Percentiles rank a stretch among this genome's conserved stretches.
Conservation (phyloP, 331 rosid genomes). For the Arachis monticola region DNA sequence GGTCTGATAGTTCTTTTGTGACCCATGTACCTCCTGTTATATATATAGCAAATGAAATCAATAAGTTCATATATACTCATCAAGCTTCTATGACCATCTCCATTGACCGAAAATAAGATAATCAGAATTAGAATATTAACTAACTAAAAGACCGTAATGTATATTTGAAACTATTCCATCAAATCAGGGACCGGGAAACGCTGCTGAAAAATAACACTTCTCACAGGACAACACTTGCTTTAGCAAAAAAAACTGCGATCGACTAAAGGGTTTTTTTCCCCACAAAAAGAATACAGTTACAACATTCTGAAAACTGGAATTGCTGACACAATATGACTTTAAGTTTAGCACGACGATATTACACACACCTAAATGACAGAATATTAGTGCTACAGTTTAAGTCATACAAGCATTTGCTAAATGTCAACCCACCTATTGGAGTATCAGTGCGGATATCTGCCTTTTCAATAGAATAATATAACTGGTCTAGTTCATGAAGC, state of each 20-base stretch:
- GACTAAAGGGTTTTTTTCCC: background rate
- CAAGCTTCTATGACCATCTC: background rate
- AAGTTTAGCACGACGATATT: background rate
- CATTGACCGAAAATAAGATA: background rate
- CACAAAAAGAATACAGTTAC: background rate
- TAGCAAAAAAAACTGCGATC: background rate
- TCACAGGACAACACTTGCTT: background rate
- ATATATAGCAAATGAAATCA: conserved; percentile 16
- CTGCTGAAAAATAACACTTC: background rate
- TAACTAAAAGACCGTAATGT: background rate
- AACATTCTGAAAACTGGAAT: background rate
- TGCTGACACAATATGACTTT: background rate
- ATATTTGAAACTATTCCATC: background rate
- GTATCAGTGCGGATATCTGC: no score
- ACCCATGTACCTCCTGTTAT: conserved; percentile 90
- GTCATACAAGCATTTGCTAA: background rate
- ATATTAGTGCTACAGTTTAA: background rate
- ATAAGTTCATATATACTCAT: conserved; percentile 39
- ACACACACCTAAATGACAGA: background rate
- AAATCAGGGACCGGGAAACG: background rate
- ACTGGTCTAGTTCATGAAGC: no score
- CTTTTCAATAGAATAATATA: background rate
- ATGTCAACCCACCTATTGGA: background rate
- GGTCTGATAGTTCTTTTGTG: conserved; percentile 99
- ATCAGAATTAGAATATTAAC: no score